Evolutionary conservation across 495 filamentous ascomycete genomes (phyloP), one percentile per base, ranked within the genome.

Genomic region (Neurospora cerealis): DNA sequence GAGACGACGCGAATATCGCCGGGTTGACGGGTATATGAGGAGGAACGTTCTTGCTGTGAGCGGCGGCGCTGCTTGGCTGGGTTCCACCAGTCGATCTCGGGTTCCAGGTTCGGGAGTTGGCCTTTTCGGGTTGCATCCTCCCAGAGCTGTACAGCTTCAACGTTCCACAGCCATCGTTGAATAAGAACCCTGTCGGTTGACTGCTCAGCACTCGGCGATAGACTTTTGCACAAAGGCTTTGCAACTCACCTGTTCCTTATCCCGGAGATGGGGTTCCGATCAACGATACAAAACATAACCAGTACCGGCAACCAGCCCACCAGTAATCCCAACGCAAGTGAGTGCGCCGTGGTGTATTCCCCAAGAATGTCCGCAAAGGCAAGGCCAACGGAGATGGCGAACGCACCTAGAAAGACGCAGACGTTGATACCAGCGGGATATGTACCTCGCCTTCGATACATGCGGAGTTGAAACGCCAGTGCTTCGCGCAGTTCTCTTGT

Each of bases 251-350:
- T 74, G 15, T 80, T 80, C 40, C 83, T 74, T 21, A 79, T 81
- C 0, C 83, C 74, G 5, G 83, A 82, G 17, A 79, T 77, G 0
- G 85, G 85, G 71, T 88, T 88, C 13, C 86, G 81, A 75, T 88
- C 86, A 4, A 86, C 78, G 42, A 88, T 86, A 11, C 76, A 78
- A 66, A 80, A 80, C 4, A 86, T 72, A 24, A 86, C 79, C 17
- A 88, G 72, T n/a, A 87, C 73, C 13, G 86, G 86, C 7, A 88
- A 71, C 87, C 85, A 88, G 5, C 79, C 76, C 24, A 88, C 74
- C 9, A 88, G 70, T 2, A 86, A 71, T 4, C 86, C 87, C 2
- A 88, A 74, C 0, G 84, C 86, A 2, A 88, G 79, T 60, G 83
- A 75, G 54, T 88, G 86, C 3, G 86, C 82, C 3, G 79, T 82